These are phyloP conservation scores for Globisporangium barbulae DNA, from an alignment of 352 stramenopile genomes.

Conservation along the genomic window DNA sequence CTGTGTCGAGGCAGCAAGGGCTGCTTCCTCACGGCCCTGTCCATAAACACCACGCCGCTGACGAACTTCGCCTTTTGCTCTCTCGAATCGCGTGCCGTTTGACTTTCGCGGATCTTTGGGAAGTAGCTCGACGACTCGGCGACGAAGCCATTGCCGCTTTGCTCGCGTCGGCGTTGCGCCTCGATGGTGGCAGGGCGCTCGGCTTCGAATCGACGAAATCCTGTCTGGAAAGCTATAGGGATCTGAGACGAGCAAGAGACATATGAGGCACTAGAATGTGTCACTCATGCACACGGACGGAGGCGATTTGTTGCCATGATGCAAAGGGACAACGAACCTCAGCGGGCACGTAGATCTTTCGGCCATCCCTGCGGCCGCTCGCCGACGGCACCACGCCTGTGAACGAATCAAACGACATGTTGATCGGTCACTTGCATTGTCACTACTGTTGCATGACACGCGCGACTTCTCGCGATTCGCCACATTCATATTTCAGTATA, in stretches of 20 bases:
- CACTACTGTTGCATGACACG: not conserved
- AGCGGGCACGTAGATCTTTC: conserved; percentile 32
- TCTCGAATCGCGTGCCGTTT: conserved; percentile 34
- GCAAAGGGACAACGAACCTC: conserved; percentile 23
- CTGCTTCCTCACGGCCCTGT: conserved; percentile 10
- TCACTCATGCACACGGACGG: not conserved
- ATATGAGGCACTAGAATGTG: not conserved
- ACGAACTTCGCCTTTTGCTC: conserved; percentile 31
- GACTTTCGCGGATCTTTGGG: conserved; percentile 46
- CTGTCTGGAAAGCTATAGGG: conserved; percentile 24
- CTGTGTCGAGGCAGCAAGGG: conserved; percentile 4
- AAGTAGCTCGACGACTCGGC: conserved; percentile 45
- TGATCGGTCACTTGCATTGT: not conserved
- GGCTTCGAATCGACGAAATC: conserved; percentile 22
- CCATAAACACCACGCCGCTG: conserved; percentile 10
- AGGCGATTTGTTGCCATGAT: not conserved
- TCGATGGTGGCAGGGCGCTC: conserved; percentile 36
- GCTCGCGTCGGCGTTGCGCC: conserved; percentile 21
- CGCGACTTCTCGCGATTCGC: conserved; percentile 8
- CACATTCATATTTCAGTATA: no score
- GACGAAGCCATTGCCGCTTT: conserved; percentile 27
- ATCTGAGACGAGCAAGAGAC: conserved; percentile 22
- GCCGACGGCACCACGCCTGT: conserved; percentile 6
- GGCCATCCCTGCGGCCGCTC: conserved; percentile 20
- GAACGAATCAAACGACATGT: conserved; percentile 8